These are phyloP conservation scores for Bryoglossum gracile DNA, from an alignment of 495 filamentous ascomycete species.

Conservation along the genomic window DNA sequence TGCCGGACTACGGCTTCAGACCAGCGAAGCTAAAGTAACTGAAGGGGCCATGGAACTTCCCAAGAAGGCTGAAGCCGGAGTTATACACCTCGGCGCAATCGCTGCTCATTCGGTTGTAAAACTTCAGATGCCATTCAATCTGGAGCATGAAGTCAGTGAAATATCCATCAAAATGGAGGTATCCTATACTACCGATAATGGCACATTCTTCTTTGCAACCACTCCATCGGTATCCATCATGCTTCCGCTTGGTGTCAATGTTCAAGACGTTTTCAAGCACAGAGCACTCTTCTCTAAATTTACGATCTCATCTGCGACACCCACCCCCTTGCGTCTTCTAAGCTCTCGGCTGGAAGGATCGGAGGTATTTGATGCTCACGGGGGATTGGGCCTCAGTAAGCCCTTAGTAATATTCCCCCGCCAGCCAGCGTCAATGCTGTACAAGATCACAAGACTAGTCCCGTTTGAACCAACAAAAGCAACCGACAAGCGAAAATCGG, in stretches of 20 bases:
- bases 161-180: constrained; percentile 73
- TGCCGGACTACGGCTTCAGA: constrained; percentile 78
- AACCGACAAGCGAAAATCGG: constrained; percentile 33
- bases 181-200: constrained; percentile 65
- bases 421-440: constrained; percentile 75
- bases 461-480: constrained; percentile 15
- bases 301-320: constrained; percentile 70
- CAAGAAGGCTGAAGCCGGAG: constrained; percentile 54
- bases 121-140: constrained; percentile 72
- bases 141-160: constrained; percentile 68
- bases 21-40: constrained; percentile 56
- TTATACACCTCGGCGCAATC: constrained; percentile 57
- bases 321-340: constrained; percentile 66
- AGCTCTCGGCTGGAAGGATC: constrained; percentile 65
- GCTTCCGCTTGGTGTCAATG: constrained; percentile 86
- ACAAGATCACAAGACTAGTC: constrained; percentile 56
- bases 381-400: constrained; percentile 44
- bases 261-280: constrained; percentile 91
- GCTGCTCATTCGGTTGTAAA: constrained; percentile 38
- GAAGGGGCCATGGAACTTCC: constrained; percentile 45
- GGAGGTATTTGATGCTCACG: constrained; percentile 56
- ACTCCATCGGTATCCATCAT: constrained; percentile 57
- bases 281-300: constrained; percentile 78
- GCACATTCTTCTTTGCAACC: constrained; percentile 62
- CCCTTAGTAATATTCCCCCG: constrained; percentile 66